Conservation (phyloP, 148 eudicot species). For the Fallopia convolvulus region DNA sequence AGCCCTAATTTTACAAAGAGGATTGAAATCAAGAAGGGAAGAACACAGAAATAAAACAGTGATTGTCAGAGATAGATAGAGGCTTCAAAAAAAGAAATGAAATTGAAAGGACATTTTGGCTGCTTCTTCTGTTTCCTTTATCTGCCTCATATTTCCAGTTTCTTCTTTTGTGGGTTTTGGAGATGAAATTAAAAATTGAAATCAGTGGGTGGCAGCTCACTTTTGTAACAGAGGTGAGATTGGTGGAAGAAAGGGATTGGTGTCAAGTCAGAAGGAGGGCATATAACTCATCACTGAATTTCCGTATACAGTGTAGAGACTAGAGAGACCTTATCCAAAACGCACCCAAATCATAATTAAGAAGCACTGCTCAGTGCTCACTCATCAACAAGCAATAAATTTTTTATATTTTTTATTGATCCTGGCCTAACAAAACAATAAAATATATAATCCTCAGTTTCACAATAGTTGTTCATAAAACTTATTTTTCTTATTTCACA, state of each 20-base stretch:
- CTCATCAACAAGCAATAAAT: no score
- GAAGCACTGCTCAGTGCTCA: no score
- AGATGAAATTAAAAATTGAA: neutral
- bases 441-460: no score
- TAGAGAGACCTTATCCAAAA: constrained; percentile 4
- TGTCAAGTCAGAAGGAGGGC: neutral
- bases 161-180: constrained; percentile 6
- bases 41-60: neutral
- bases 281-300: neutral
- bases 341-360: neutral
- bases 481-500: no score
- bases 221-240: neutral
- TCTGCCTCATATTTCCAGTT: neutral
- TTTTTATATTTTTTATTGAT: no score
- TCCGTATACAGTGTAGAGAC: neutral
- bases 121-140: neutral
- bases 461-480: no score
- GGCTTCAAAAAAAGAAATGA: neutral
- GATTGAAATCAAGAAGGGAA: neutral
- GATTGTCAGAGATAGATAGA: constrained; percentile 1
- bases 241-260: constrained; percentile 1
- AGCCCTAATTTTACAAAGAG: neutral
- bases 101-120: constrained; percentile 11
- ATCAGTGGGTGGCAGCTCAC: constrained; percentile 2
- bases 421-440: neutral